Base-by-base conservation (phyloP, 2,329 filamentous ascomycete genomes). In the Neofusicoccum laricinum region DNA sequence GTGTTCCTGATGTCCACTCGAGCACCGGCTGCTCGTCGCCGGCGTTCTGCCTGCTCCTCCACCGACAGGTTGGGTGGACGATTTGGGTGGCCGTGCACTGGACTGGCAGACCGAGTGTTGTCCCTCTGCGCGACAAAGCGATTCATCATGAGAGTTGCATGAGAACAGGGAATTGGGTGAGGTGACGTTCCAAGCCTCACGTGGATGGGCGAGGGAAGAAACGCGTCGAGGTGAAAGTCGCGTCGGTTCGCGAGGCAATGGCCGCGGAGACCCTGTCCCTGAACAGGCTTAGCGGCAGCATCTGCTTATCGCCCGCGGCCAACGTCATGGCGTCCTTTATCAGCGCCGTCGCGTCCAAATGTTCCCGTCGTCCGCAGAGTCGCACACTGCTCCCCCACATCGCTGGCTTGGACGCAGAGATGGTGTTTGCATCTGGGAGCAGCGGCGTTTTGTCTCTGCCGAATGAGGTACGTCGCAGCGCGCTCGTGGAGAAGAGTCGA, bases 391-490 rank as follows among this genome's bases (percentile, higher is more conserved):
- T 40, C 10, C 12, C 12, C 17, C 50, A 32, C 38, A 11, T 11
- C 25, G n/a, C 21, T 32, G 40, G 14, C 12, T 17, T 36, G 41
- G 64, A 46, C 11, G 41, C n/a, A 25, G 34, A 62, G 30, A 61
- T 68, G 48, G 67, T 63, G 30, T 66, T 66, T 14, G 25, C 2
- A 6, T 2, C n/a, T 8, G n/a, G 14, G 19, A 17, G 6, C 8
- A 67, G 66, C 2, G 61, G 48, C 17, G 14, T 63, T 25, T 17
- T 63, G n/a, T 63, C 61, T 45, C 73, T 78, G 34, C 76, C 76
- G 15, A 78, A 78, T 63, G 76, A 77, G 70, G 75, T 72, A 70
- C 45, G 63, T 62, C 45, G 15, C 32, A 19, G 30, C 12, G 34
- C 41, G 10, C 14, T 36, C n/a, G 17, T 36, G 25, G 15, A 11